Percentiles rank a stretch among this genome's conserved stretches.
Conservation (phyloP, 2,329 filamentous ascomycete species). For the Monilinia fructicola region DNA sequence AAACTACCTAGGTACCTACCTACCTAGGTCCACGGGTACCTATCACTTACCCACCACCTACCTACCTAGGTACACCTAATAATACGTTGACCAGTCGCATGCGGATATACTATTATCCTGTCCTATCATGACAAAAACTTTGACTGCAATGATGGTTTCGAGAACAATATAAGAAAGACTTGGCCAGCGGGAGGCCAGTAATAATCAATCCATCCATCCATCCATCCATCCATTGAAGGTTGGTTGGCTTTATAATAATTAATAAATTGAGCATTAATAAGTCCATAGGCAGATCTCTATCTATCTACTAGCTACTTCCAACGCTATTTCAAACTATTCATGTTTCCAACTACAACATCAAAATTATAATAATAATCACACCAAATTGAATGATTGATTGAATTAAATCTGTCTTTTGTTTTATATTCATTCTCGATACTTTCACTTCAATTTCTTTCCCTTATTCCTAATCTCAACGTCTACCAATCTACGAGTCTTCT, state of each 20-base stretch:
- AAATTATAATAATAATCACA: slow-evolving; percentile 6
- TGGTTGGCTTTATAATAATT: neutral
- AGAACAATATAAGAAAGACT: neutral
- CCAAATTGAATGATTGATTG: neutral
- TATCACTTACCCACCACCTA: neutral
- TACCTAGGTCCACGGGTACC: too few species aligned
- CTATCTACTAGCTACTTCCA: too few species aligned
- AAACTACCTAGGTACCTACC: neutral
- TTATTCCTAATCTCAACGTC: neutral
- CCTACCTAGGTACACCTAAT: too few species aligned
- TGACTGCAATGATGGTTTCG: neutral
- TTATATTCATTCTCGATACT: neutral
- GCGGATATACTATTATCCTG: slow-evolving; percentile 9
- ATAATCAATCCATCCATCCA: too few species aligned
- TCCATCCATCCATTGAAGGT: neutral
- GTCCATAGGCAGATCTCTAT: neutral
- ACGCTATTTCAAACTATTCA: neutral
- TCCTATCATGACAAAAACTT: neutral
- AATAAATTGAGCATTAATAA: neutral
- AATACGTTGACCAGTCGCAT: neutral
- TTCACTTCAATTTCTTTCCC: neutral
- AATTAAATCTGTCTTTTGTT: neutral
- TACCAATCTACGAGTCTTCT: neutral
- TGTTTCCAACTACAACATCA: neutral
- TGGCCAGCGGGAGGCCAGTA: neutral